phyloP scores from a whole-genome alignment of 305 asterid genomes.

The Solanum hybrid region DNA sequence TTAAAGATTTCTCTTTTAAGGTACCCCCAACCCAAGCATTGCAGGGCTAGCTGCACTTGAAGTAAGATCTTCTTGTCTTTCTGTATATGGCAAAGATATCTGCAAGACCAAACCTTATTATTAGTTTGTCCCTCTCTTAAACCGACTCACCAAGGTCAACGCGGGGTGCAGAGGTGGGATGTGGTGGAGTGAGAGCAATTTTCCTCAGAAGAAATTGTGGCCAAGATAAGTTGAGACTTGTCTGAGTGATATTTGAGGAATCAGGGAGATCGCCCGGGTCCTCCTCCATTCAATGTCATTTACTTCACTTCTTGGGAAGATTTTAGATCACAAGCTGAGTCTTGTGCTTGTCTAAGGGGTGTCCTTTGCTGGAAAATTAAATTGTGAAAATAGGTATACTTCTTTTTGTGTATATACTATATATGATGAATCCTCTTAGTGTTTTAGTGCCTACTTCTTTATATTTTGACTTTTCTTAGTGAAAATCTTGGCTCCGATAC shows the following conservation, averaged over 20 bases:
- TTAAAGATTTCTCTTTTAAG: slow-evolving; percentile 28
- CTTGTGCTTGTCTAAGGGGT: background rate
- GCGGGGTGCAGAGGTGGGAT: background rate
- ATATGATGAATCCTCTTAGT: background rate
- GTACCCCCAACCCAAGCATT: slow-evolving; percentile 34
- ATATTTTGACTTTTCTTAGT: background rate
- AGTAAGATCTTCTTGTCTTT: background rate
- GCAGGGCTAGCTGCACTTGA: slow-evolving; percentile 15
- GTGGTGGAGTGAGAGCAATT: background rate
- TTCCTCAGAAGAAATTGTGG: background rate
- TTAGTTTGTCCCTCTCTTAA: background rate
- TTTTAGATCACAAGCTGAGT: background rate
- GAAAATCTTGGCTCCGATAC: background rate
- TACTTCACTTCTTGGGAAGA: background rate
- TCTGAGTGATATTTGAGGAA: background rate
- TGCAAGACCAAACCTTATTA: background rate
- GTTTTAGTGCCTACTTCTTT: background rate
- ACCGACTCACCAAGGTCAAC: background rate
- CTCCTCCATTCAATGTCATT: background rate
- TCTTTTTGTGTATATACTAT: background rate
- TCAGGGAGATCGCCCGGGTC: background rate
- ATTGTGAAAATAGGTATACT: background rate
- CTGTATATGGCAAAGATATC: background rate
- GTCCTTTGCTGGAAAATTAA: background rate
- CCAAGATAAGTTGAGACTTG: background rate